phyloP scores from a whole-genome alignment of 2,329 filamentous ascomycete species.

The Fusarium poae region DNA sequence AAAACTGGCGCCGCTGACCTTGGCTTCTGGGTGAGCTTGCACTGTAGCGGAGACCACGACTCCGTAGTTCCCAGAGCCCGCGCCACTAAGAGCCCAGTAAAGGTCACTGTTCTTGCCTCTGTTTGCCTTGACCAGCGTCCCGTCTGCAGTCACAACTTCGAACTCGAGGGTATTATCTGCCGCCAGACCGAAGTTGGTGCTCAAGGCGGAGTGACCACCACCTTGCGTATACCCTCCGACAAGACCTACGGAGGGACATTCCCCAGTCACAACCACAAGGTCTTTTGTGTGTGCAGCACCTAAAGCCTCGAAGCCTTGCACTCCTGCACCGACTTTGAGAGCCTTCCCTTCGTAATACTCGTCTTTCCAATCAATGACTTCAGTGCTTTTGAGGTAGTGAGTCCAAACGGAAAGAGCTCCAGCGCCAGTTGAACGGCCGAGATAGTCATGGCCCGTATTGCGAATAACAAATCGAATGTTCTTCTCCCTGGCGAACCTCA shows the following conservation, averaged over 20 bases:
- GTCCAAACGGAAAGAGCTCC: slow-evolving; percentile 58
- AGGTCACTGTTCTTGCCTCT: slow-evolving; percentile 64
- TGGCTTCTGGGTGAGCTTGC: slow-evolving; percentile 60
- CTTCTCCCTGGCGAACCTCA: slow-evolving; percentile 48
- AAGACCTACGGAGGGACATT: slow-evolving; percentile 66
- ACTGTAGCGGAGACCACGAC: slow-evolving; percentile 68
- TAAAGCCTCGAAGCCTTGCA: slow-evolving; percentile 63
- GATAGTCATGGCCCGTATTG: slow-evolving; percentile 67
- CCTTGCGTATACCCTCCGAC: slow-evolving; percentile 72
- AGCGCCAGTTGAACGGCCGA: slow-evolving; percentile 69
- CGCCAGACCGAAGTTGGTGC: slow-evolving; percentile 66
- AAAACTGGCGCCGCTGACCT: slow-evolving; percentile 52
- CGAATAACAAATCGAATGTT: slow-evolving; percentile 64
- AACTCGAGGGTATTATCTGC: slow-evolving; percentile 71
- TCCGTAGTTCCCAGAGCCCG: slow-evolving; percentile 70
- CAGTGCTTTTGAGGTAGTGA: slow-evolving; percentile 57
- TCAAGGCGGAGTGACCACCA: slow-evolving; percentile 66
- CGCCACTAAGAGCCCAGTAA: slow-evolving; percentile 73
- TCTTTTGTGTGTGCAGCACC: slow-evolving; percentile 60
- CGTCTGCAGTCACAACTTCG: slow-evolving; percentile 66
- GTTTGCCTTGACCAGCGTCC: slow-evolving; percentile 62
- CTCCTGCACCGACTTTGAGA: slow-evolving; percentile 66
- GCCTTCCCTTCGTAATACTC: slow-evolving; percentile 63
- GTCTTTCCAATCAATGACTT: slow-evolving; percentile 56
- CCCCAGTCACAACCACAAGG: slow-evolving; percentile 66